Percentiles rank a stretch among this genome's conserved stretches.
Evolutionary conservation across 192 early-diverging fungal species (phyloP).

Genomic region (Mortierella alpina): DNA sequence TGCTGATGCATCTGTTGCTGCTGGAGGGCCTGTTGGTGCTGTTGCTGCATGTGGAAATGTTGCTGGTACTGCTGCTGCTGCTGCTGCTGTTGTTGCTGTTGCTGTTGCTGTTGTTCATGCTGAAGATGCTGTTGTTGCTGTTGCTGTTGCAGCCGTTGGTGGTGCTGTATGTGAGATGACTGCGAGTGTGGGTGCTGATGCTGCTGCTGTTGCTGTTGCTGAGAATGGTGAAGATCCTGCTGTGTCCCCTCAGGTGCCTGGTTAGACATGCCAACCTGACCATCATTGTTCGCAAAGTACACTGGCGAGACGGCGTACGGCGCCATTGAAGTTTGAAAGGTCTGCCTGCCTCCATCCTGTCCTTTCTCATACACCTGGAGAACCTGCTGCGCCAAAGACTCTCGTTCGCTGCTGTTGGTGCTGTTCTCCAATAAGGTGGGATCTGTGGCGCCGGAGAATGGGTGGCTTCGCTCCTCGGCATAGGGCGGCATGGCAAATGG

Average conservation of each 20-base stretch:
- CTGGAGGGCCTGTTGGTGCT: constrained; percentile 29
- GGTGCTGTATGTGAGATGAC: constrained; percentile 13
- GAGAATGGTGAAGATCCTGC: not conserved
- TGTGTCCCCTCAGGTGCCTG: not conserved
- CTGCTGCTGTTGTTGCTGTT: constrained; percentile 26
- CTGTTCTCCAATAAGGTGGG: constrained; percentile 12
- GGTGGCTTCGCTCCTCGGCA: not conserved
- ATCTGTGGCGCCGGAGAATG: constrained; percentile 7
- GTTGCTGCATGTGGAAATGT: constrained; percentile 22
- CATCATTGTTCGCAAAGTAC: constrained; percentile 14
- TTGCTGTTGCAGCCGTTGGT: constrained; percentile 25
- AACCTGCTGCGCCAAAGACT: constrained; percentile 19
- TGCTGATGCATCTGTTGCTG: constrained; percentile 40
- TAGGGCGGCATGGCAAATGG: constrained; percentile 27
- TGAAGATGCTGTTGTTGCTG: constrained; percentile 15
- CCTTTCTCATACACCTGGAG: constrained; percentile 8
- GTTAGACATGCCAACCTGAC: not conserved
- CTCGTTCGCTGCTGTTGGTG: constrained; percentile 3
- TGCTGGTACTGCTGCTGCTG: constrained; percentile 15
- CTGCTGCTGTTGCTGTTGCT: constrained; percentile 11
- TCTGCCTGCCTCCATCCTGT: constrained; percentile 10
- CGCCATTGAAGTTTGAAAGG: constrained; percentile 12
- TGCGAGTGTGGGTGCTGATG: constrained; percentile 17
- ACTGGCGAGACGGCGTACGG: constrained; percentile 7
- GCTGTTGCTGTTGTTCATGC: constrained; percentile 12